These are phyloP conservation scores for Heterobasidion parviporum DNA, from an alignment of 1,284 basidiomycete genomes.

Conservation along the genomic window DNA sequence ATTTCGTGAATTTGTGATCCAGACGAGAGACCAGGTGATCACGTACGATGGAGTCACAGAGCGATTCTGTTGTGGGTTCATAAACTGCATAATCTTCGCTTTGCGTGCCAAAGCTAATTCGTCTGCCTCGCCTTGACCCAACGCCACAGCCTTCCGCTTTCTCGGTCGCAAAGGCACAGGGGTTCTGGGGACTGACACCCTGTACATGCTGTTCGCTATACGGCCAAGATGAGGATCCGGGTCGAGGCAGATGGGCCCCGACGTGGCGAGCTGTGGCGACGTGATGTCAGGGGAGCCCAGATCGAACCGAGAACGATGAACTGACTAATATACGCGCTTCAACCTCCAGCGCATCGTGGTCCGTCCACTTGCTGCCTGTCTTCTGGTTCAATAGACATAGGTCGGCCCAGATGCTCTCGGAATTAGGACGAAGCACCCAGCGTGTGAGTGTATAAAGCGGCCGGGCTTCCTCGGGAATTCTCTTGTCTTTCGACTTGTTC, in stretches of 20 bases:
- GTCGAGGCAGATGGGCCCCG: conserved; percentile 65
- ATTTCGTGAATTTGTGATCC: conserved; percentile 4
- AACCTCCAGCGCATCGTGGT: conserved; percentile 58
- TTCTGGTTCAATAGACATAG: conserved; percentile 60
- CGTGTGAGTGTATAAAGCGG: conserved; percentile 46
- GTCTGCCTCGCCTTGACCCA: conserved; percentile 57
- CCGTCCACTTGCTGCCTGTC: conserved; percentile 50
- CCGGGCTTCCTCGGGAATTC: conserved; percentile 16
- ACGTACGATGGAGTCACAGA: conserved; percentile 38
- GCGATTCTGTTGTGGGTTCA: conserved; percentile 52
- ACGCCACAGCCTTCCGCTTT: conserved; percentile 63
- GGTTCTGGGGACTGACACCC: conserved; percentile 58
- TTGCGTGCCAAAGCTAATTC: conserved; percentile 62
- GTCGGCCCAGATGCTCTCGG: conserved; percentile 70
- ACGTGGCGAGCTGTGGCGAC: conserved; percentile 52
- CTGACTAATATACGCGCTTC: conserved; percentile 66
- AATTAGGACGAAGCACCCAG: conserved; percentile 64
- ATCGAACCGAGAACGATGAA: conserved; percentile 9
- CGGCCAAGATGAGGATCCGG: conserved; percentile 68
- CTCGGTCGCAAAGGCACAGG: conserved; percentile 44
- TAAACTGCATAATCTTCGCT: conserved; percentile 67
- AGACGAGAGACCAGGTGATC: background rate
- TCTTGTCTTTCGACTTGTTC: conserved; percentile 33
- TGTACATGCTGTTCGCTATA: conserved; percentile 60
- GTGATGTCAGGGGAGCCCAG: background rate